Evolutionary conservation across 306 rosid species (phyloP).

Genomic region (Pterocarpus macrocarpus): DNA sequence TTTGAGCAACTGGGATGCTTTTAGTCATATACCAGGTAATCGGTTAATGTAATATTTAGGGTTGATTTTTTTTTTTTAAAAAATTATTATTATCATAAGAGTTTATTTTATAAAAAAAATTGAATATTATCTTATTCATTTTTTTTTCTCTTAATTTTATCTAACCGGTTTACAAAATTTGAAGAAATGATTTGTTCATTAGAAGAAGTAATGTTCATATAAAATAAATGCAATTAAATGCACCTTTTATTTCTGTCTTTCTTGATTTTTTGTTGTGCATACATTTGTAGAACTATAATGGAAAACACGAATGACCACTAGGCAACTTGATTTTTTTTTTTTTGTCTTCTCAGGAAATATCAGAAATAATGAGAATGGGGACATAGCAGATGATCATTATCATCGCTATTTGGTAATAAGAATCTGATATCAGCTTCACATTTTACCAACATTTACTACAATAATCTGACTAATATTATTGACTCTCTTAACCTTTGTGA

Average conservation of each 20-base stretch:
- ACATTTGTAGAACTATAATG: constrained; percentile 1
- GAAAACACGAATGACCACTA: constrained; percentile 6
- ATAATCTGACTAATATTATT: not conserved
- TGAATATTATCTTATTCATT: too few relatives aligned
- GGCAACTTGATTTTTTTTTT: not conserved
- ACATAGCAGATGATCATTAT: constrained; percentile 74
- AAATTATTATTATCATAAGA: too few relatives aligned
- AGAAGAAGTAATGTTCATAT: too few relatives aligned
- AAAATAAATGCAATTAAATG: too few relatives aligned
- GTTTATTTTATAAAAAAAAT: too few relatives aligned
- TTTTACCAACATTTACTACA: not conserved
- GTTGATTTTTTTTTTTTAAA: too few relatives aligned
- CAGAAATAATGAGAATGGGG: constrained; percentile 62
- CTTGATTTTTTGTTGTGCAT: not conserved
- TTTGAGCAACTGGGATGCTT: constrained; percentile 68
- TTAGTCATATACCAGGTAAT: constrained; percentile 62
- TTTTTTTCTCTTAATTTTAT: too few relatives aligned
- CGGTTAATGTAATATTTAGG: too few relatives aligned
- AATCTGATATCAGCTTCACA: constrained; percentile 7
- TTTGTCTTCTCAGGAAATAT: constrained; percentile 55
- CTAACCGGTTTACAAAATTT: too few relatives aligned
- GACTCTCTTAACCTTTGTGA: constrained; percentile 4
- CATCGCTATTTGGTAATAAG: constrained; percentile 62
- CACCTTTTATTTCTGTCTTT: not conserved
- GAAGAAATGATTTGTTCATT: too few relatives aligned